These are phyloP conservation scores for Gaeumannomyces sp. DNA, from an alignment of 2,329 filamentous ascomycete species.

Conservation along the genomic window DNA sequence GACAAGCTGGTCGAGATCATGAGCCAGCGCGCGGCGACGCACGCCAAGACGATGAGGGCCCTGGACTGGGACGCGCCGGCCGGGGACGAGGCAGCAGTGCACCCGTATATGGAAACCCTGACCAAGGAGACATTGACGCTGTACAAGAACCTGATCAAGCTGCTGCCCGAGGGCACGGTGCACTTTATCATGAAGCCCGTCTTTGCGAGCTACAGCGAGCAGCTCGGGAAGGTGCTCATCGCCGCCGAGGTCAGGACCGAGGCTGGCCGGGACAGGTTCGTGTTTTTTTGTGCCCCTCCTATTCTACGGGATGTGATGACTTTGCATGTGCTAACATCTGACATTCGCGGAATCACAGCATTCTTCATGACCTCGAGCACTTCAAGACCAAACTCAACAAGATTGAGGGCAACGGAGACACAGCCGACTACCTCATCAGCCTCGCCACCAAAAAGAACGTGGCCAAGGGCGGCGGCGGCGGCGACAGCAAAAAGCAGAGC, in stretches of 20 bases:
- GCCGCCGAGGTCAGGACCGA: constrained; percentile 60
- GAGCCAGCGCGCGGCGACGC: constrained; percentile 66
- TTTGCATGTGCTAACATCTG: not conserved
- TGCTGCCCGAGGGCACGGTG: constrained; percentile 71
- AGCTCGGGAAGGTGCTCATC: constrained; percentile 66
- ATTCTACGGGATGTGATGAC: constrained; percentile 5
- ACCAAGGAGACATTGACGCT: constrained; percentile 80
- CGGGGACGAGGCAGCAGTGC: constrained; percentile 39
- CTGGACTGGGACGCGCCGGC: constrained; percentile 62
- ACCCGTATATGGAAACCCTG: constrained; percentile 78
- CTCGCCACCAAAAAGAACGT: constrained; percentile 57
- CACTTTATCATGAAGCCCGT: constrained; percentile 81
- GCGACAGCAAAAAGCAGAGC: not conserved
- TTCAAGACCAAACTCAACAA: constrained; percentile 67
- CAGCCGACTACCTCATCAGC: constrained; percentile 62
- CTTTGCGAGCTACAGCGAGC: constrained; percentile 73
- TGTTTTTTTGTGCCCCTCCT: constrained; percentile 14
- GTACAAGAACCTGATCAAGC: constrained; percentile 75
- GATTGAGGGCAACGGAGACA: constrained; percentile 71
- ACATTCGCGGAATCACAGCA: constrained; percentile 40
- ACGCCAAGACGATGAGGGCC: constrained; percentile 67
- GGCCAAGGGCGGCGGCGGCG: not conserved
- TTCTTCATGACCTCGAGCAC: constrained; percentile 69
- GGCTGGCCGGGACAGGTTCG: constrained; percentile 65
- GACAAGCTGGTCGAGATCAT: constrained; percentile 93